Base-by-base conservation (phyloP, 1,139 yeast species). In the Pichia cactophila region DNA sequence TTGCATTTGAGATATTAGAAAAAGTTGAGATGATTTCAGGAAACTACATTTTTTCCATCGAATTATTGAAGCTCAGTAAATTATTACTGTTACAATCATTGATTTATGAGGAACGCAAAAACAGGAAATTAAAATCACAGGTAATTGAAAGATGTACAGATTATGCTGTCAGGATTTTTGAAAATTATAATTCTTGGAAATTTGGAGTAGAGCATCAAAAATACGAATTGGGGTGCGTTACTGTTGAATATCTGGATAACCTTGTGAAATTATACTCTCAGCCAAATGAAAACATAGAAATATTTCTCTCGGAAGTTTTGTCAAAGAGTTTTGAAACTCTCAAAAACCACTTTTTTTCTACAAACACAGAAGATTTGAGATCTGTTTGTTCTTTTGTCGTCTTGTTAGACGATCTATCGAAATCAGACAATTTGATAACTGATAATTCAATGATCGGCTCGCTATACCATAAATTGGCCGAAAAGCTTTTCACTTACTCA, bases 1-100 rank as follows among this genome's bases (percentile, higher is more conserved):
- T 81, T 46, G 80, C 83, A 0, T 67, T 80, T 0, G 73, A 75
- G 0, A 72, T 87, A 9, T 71, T 87, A 49, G 90, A 92, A 3
- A 76, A 90, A 3, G 75, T 81, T 29, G 97, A 89, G 65, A 76
- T 83, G 65, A 81, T 84, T 2, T 72, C 70, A 49, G 92, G 90
- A 10, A 76, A 77, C 44, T 89, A 77, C 63, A 70, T 69, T 10
- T 83, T 88, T 58, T 82, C 94, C 0, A 60, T 83, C 12, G 67
- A 82, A 0, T 63, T 86, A 42, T 69, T 84, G 23, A 73, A 77
- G 43, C 67, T 89, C 29, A 75, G 78, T 9, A 74, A 75, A 44
- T 67, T 74, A 1, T 69, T 88, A 43, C 74, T 82, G 0, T 69
- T 73, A 14, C 79, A 80, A 56, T 75, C 86, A 43, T 64, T 84